Base-by-base conservation (phyloP, 1,284 basidiomycete genomes). In the Pisolithus thermaeus region DNA sequence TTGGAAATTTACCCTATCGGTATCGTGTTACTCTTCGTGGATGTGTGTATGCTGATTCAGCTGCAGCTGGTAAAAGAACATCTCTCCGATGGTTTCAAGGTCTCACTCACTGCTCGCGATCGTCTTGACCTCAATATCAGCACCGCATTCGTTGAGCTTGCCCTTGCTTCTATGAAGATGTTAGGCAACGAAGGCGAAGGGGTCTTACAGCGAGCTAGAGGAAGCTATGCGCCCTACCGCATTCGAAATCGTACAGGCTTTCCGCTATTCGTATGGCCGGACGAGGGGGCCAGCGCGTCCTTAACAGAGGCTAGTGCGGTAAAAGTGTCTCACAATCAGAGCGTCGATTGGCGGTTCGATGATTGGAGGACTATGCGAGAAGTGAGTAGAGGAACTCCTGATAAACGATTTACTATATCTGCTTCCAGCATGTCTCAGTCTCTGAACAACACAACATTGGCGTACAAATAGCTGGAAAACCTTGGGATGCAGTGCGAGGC, bases 281-380 rank as follows among this genome's bases (percentile, higher is more conserved):
- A 93, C 60, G 67, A 76, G 11, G 83, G 87, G 46, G 77, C 77
- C 40, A 77, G 68, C 54, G 65, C 65, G 23, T 72, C 70, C 52
- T 65, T 70, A 8, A 77, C 77, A 45, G 78, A 80, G 51, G 62
- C 70, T 7, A 67, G 72, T 32, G 69, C 76, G 47, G 70, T 79
- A 42, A 83, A 80, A 65, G 75, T 90, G 51, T 70, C 78, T 28
- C 83, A 95, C 58, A 88, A 89, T 42, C 79, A 89, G 57, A 84
- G 81, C 2, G 75, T 92, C 14, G 96, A 98, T 47, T 99, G 97
- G 97, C 78, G 94, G 52, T 99, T 99, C 62, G 94, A 98, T 65
- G 96, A 99, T 62, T 96, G 93, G 88, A 90, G 89, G 68, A 86
- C 87, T 7, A 88, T 92, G 73, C 85, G 97, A 65, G 97, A 99